Percentiles rank a stretch among this genome's conserved stretches.
phyloP scores from a whole-genome alignment of 1,284 basidiomycete species.

The Trametes versicolor region DNA sequence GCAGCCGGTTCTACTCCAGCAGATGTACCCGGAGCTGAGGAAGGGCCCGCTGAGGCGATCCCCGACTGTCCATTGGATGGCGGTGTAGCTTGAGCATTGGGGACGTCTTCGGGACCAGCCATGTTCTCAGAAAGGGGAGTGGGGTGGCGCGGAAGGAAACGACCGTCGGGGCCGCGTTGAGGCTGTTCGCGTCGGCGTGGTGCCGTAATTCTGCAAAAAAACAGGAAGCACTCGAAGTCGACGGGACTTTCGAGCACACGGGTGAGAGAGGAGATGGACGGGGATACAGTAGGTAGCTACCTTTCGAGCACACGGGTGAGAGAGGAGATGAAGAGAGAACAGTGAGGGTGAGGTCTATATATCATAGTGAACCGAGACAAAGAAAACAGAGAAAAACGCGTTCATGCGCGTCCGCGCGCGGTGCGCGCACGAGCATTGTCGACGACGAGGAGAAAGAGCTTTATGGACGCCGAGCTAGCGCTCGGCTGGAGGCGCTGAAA shows the following conservation, averaged over 20 bases:
- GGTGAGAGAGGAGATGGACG: slow-evolving; percentile 1
- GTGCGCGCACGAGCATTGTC: background rate
- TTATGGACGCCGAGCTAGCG: no score
- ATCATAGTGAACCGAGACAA: background rate
- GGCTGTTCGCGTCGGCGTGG: slow-evolving; percentile 1
- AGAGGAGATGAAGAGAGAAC: background rate
- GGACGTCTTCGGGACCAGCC: background rate
- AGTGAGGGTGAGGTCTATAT: background rate
- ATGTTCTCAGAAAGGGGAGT: background rate
- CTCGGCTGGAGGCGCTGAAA: no score
- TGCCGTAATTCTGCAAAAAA: slow-evolving; percentile 8
- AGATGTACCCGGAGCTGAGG: no score
- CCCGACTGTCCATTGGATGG: no score
- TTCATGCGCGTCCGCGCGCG: no score
- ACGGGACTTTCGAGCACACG: slow-evolving; percentile 10
- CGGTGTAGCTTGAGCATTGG: background rate
- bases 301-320: slow-evolving; percentile 9
- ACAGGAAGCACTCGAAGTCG: slow-evolving; percentile 6
- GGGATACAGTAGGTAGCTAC: background rate
- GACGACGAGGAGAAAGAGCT: no score
- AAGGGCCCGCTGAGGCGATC: no score
- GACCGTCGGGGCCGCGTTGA: slow-evolving; percentile 6
- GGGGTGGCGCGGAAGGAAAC: slow-evolving; percentile 1
- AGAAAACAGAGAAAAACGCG: no score
- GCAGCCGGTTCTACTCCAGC: no score